Percentiles rank a stretch among this genome's conserved stretches.
These are phyloP conservation scores for Wickerhamiella musiphila DNA, from an alignment of 805 yeast species.

Conservation along the genomic window DNA sequence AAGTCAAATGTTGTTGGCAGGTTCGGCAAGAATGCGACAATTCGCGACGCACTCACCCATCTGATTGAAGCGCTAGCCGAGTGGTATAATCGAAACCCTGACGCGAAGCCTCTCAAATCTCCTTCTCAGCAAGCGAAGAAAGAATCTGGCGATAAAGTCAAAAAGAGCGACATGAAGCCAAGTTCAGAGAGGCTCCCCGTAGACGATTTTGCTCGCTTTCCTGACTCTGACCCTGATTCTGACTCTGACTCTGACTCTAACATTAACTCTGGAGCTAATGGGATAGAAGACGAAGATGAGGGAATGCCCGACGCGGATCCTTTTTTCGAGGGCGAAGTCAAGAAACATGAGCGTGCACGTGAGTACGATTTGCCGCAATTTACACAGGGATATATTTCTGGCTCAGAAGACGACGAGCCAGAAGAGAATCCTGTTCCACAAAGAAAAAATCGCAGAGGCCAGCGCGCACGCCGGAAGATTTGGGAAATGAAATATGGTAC, in stretches of 20 bases:
- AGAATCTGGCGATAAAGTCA: constrained; percentile 1
- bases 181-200: constrained; percentile 1
- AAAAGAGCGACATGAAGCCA: constrained; percentile 6
- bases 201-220: constrained; percentile 5
- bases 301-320: constrained; percentile 17
- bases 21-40: constrained; percentile 20
- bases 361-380: constrained; percentile 21
- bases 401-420: constrained; percentile 39
- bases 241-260: background rate
- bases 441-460: constrained; percentile 87
- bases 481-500: constrained; percentile 87
- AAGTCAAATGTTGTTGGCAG: constrained; percentile 23
- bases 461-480: constrained; percentile 87
- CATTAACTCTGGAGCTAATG: constrained; percentile 11
- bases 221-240: constrained; percentile 11
- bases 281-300: constrained; percentile 28
- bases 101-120: constrained; percentile 1
- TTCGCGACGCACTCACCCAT: constrained; percentile 7
- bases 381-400: constrained; percentile 61
- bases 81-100: constrained; percentile 5
- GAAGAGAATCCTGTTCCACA: constrained; percentile 11
- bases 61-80: constrained; percentile 4
- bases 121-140: background rate
- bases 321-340: constrained; percentile 1
- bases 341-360: constrained; percentile 18